Base-by-base conservation (phyloP, 2,329 filamentous ascomycete species). In the Trichoderma koningiopsis region DNA sequence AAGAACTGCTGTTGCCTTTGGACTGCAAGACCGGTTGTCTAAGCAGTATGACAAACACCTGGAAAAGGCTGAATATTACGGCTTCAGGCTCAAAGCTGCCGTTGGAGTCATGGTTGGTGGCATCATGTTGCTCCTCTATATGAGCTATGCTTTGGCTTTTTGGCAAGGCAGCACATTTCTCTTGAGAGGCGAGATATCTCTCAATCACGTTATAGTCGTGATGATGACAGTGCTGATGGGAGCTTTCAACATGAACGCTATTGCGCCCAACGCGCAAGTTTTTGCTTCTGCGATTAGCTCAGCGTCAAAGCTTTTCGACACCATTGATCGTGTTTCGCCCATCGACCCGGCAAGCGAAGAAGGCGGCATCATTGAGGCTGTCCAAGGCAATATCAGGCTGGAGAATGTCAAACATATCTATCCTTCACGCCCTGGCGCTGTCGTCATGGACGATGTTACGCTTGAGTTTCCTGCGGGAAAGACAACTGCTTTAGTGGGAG, bases 211-310 rank as follows among this genome's bases (percentile, higher is more conserved):
- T 29, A 80, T 98, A 37, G 97, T 91, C 29, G 94, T 97, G 73
- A 85, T 97, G 79, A 90, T 98, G 87, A 87, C 93, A 43, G 90
- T 97, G 75, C 93, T 98, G 85, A 94, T 97, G 70, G 96, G 95
- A 65, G 93, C 95, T 4, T 97, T 97, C 80, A 92, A 93, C 68
- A 83, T 99, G 40, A 94, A 94, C 57, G 96, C 96, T 73, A 89
- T 97, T 40, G 90, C 91, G 0, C 94, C 96, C 0, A 93, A 97
- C 75, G 81, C 91, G 3, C 93, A 97, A 78, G 92, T 95, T 37
- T 97, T 98, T 74, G 92, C 91, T 2, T 93, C 90, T 16, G 92
- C 90, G 49, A 82, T 96, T 6, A 92, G 93, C 37, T 95, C 96
- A 2, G 94, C 93, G 4, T 87, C 88, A 68, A 98, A 98, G 83